Evolutionary conservation across 1,284 basidiomycete species (phyloP).

Genomic region (Ceratorhiza oryzae-sativae): DNA sequence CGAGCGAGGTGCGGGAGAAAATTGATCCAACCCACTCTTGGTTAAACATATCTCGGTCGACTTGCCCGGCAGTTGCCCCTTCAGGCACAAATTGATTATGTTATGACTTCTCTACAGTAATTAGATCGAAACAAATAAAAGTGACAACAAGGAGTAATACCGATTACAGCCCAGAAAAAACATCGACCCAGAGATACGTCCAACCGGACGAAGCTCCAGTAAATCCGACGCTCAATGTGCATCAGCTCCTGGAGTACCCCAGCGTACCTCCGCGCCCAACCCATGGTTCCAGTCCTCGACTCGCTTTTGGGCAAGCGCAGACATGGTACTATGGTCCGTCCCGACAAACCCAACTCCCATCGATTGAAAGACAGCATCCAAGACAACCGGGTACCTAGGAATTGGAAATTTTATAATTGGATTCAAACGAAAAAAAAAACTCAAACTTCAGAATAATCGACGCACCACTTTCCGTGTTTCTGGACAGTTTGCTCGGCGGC

Average conservation of each 20-base stretch:
- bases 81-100: too few species aligned
- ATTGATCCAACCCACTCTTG: neutral
- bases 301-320: slow-evolving; percentile 65
- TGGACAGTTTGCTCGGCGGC: slow-evolving; percentile 57
- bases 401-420: neutral
- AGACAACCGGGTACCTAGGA: slow-evolving; percentile 65
- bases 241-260: slow-evolving; percentile 54
- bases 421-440: too few species aligned
- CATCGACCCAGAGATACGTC: too few species aligned
- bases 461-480: slow-evolving; percentile 62
- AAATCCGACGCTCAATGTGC: neutral
- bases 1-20: too few species aligned
- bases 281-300: slow-evolving; percentile 72
- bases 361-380: slow-evolving; percentile 73
- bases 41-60: too few species aligned
- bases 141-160: too few species aligned
- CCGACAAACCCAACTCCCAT: slow-evolving; percentile 70
- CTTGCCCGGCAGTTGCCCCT: too few species aligned
- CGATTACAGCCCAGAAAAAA: too few species aligned
- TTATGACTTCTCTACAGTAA: too few species aligned
- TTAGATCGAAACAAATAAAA: too few species aligned
- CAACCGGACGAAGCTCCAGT: neutral
- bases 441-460: neutral
- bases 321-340: slow-evolving; percentile 73
- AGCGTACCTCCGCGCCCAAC: slow-evolving; percentile 59